These are phyloP conservation scores for Backusella morwellensis DNA, from an alignment of 192 early-diverging fungal species.

Conservation along the genomic window DNA sequence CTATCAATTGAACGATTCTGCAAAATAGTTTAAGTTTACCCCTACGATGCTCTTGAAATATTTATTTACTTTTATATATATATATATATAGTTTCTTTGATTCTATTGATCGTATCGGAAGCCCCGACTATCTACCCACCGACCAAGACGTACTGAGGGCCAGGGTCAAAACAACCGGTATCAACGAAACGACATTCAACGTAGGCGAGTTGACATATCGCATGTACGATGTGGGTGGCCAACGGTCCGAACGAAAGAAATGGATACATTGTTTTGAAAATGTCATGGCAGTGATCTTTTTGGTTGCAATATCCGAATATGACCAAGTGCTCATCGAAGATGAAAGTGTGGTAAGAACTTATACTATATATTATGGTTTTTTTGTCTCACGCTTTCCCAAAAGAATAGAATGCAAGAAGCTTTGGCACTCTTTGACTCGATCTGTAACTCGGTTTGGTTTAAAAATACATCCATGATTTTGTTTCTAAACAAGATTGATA, in stretches of 20 bases:
- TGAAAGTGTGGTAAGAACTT: conserved; percentile 71
- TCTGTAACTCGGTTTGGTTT: conserved; percentile 96
- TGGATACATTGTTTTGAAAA: conserved; percentile 99
- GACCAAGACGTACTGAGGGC: conserved; percentile 95
- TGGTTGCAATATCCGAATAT: conserved; percentile 93
- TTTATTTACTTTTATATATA: too few species aligned
- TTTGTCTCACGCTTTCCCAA: neutral
- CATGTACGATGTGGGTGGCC: conserved; percentile 97
- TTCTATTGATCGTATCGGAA: conserved; percentile 82
- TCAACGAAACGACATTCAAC: conserved; percentile 89
- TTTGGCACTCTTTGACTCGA: conserved; percentile 91
- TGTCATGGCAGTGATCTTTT: conserved; percentile 91
- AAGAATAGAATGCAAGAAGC: conserved; percentile 95
- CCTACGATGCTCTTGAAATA: too few species aligned
- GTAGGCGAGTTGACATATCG: conserved; percentile 91
- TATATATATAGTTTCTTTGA: conserved; percentile 77
- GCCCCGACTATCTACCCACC: conserved; percentile 76
- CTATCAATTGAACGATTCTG: conserved; percentile 95
- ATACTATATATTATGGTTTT: neutral
- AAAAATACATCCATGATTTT: conserved; percentile 93
- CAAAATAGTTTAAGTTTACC: conserved; percentile 66
- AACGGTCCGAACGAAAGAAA: conserved; percentile 96
- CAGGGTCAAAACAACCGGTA: conserved; percentile 95
- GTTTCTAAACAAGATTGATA: conserved; percentile 97
- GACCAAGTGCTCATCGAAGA: conserved; percentile 95